Base-by-base conservation (phyloP, 108 stramenopile genomes). In the Skeletonema grethae region DNA sequence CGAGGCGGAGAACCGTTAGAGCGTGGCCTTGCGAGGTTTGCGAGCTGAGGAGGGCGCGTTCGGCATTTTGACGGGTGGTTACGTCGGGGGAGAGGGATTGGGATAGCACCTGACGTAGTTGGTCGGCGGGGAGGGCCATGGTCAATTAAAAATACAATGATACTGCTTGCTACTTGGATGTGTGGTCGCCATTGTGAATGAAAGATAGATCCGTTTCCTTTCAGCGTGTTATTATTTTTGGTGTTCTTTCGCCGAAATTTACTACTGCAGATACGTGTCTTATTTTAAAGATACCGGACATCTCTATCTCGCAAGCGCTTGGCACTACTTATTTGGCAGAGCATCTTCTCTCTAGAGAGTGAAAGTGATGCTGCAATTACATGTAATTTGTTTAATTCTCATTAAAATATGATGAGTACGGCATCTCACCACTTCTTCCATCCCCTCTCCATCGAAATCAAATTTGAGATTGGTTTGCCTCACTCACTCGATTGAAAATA, bases 71-170 rank as follows among this genome's bases (percentile, higher is more conserved):
- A 35, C 91, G 83, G 29, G 72, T 75, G 34, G 82, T 57, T 25
- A 82, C 69, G 73, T 84, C 65, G 24, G 91, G 87, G 28, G 88
- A 87, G 70, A 92, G 82, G 12, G 91, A 89, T 72, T 88, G 87
- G 43, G 77, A 74, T n/a, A 92, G 68, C 13, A 89, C 66, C 20
- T 60, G 65, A 24, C 75, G 77, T n/a, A 92, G 79, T 63, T 88
- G 84, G 10, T 85, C 84, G 55, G 46, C 48, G 22, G 59, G 70
- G 7, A 59, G 59, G 48, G 70, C 70, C 70, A 63, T 71, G 60
- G 60, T 60, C 35, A 8, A 53, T 53, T 18, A 5, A 18, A n/a
- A 48, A 48, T 48, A 48, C n/a, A 48, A 18, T n/a, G 41, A 2
- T 43, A 4, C 4, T 43, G 15, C 15, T 43, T 3, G 7, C 15